These are phyloP conservation scores for Aurantiochytrium sp. DNA, from an alignment of 108 stramenopile genomes.

Conservation along the genomic window DNA sequence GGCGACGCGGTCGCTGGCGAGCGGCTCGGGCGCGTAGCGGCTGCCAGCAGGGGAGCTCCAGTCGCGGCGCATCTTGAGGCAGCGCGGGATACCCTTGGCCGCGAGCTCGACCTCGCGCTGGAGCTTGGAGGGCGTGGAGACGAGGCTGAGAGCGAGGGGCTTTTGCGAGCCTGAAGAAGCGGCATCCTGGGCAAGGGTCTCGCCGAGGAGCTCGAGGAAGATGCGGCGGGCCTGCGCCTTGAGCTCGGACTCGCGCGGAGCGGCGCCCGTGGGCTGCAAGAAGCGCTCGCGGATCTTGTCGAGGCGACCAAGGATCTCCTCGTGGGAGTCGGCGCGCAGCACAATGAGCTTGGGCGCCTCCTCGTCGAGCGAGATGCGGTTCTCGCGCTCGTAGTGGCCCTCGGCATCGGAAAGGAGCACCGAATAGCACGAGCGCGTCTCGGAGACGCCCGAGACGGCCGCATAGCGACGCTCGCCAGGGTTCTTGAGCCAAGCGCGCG, in stretches of 20 bases:
- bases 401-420: neutral
- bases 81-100: neutral
- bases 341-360: neutral
- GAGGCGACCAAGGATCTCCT: neutral
- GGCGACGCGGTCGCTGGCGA: neutral
- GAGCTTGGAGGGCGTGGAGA: neutral
- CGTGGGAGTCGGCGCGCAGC: neutral
- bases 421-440: neutral
- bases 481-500: neutral
- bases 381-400: neutral
- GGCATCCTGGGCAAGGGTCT: neutral
- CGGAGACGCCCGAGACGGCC: neutral
- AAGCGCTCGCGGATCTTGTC: neutral
- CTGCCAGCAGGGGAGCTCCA: neutral
- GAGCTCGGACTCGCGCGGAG: too few species aligned
- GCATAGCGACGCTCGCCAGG: neutral
- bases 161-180: neutral
- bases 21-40: neutral
- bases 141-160: neutral
- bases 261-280: neutral
- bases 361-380: neutral
- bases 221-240: neutral
- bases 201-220: neutral
- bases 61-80: neutral
- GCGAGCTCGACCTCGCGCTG: neutral